Base-by-base conservation (phyloP, 1,284 basidiomycete genomes). In the Boletellus deceptivus region DNA sequence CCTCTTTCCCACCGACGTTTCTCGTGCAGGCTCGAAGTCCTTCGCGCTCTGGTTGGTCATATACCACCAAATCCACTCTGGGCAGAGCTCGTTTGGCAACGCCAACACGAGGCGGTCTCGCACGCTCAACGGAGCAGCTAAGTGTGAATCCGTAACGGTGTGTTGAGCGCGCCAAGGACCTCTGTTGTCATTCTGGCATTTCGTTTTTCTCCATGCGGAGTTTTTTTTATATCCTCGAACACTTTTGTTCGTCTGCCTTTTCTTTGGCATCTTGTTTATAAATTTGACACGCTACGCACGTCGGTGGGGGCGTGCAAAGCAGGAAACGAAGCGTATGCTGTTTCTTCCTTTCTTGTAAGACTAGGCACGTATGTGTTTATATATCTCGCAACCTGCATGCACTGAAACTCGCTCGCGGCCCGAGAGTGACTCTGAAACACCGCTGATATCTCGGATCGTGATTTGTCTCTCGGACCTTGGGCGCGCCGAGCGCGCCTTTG, bases 41-140 rank as follows among this genome's bases (percentile, higher is more conserved):
- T 96, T 9, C 78, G 80, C 43, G 85, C 88, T 0, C 75, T 95
- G 20, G 82, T 95, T 50, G 92, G 92, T 7, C 85, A 84, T 53
- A 92, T 95, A 59, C 93, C 93, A 18, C 84, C 88, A 3, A 89
- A 94, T 65, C 91, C 91, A 3, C 72, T 95, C 4, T 96, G 93
- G 93, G 93, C 89, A 4, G 91, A 95, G 70, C 69, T 94, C 33
- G 71, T 93, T 31, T 90, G 87, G 85, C 86, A 91, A 63, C 77
- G 83, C 35, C 85, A 89, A 57, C 70, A 79, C 51, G 78, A 82
- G 54, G 56, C 68, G 20, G 48, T 53, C 11, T 68, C 58, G 48
- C 65, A 65, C 33, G 17, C 52, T 16, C 49, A 48, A 22, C 41
- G 25, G 6, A 46, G 31, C 13, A 20, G 42, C 42, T 44, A 17